phyloP scores from a whole-genome alignment of 2,329 filamentous ascomycete species.

The Aspergillus aculeatinus region DNA sequence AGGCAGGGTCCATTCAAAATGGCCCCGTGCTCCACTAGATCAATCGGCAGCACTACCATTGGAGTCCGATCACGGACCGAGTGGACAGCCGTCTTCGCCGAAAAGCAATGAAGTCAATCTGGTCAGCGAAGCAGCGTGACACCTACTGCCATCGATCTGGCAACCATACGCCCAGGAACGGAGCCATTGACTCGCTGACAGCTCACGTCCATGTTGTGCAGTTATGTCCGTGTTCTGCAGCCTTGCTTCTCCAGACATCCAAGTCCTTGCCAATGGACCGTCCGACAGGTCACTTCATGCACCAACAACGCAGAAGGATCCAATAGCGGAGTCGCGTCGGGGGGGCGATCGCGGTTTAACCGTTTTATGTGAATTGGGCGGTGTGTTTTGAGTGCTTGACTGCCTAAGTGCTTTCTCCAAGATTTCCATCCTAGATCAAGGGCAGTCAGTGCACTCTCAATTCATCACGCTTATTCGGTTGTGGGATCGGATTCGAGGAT shows the following conservation, averaged over 20 bases:
- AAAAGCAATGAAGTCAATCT: background rate
- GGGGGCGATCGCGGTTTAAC: background rate
- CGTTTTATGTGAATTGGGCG: background rate
- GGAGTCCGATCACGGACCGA: background rate
- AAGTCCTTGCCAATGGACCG: background rate
- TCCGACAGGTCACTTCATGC: background rate
- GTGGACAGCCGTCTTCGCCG: too few relatives aligned
- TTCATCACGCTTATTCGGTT: background rate
- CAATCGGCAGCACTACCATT: background rate
- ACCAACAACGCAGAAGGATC: background rate
- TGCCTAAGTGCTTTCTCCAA: background rate
- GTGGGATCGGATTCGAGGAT: background rate
- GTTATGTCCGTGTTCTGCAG: background rate
- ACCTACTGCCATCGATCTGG: too few relatives aligned
- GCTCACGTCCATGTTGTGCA: background rate
- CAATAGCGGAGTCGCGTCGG: background rate
- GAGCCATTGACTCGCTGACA: background rate
- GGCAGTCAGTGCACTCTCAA: too few relatives aligned
- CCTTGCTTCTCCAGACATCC: background rate
- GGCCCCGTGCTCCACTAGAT: background rate
- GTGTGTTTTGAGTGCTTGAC: background rate
- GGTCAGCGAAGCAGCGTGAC: too few relatives aligned
- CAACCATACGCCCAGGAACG: too few relatives aligned
- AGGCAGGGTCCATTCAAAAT: background rate
- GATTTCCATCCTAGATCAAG: background rate